Base-by-base conservation (phyloP, 2,329 filamentous ascomycete genomes). In the Hymenoscyphus occultus region DNA sequence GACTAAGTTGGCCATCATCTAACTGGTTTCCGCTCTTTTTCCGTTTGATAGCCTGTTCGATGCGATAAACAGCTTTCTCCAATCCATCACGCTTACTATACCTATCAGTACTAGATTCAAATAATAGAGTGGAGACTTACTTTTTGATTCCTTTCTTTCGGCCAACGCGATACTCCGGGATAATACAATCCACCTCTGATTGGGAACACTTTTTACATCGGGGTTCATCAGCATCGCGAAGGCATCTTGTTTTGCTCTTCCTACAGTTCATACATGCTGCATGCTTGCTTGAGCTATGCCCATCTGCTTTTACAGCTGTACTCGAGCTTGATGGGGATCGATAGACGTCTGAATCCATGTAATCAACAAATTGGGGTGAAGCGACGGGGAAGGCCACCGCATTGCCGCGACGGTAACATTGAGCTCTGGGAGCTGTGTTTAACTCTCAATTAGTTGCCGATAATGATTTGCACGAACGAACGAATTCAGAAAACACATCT, bases 61-160 rank as follows among this genome's bases (percentile, higher is more conserved):
- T 88, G 73, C 91, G 89, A 72, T 86, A 86, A 22, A 92, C 83
- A 2, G 89, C 89, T 77, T 91, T 92, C 68, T 91, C 89, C 39
- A 92, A 78, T 0, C 90, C 90, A 16, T 87, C 89, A 51, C 90
- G 85, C 76, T 92, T 92, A 76, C 89, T 91, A 68, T 16, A 39
- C 10, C 28, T n/a, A 10, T 28, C 22, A 48, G 5, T n/a, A 40
- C 39, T 40, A 6, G 5, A 13, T 13, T 31, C 14, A 16, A 51
- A 19, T 1, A 32, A 51, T 16, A 51, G 9, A 51, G 7, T 5
- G 16, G 12, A 22, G 3, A 70, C 80, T 77, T 77, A 89, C 89
- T 92, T 92, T 76, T 91, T 92, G 66, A 91, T 89, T 28, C 89
- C 90, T 73, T 91, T 91, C 73, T 90, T 88, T 60, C 90, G 81